These are phyloP conservation scores for Agrostemma githago DNA, from an alignment of 148 eudicot genomes.

Conservation along the genomic window DNA sequence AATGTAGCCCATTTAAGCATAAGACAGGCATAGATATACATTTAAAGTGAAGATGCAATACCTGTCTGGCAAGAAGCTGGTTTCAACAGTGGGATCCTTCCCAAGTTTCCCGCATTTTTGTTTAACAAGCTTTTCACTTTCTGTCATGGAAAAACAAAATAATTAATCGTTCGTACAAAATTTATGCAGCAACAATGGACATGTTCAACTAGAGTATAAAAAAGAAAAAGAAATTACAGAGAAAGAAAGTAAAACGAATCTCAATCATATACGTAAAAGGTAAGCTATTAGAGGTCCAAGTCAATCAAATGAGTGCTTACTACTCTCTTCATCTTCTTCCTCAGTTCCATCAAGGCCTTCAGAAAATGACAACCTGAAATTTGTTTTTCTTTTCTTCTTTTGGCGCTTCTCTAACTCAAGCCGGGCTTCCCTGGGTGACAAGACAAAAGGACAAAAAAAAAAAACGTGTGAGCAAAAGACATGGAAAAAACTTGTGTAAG, in stretches of 20 bases:
- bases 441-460: neutral
- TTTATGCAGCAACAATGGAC: no score
- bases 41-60: constrained; percentile 28
- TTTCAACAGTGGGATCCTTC: constrained; percentile 96
- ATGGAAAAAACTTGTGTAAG: neutral
- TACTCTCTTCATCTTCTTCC: constrained; percentile 56
- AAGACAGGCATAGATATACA: constrained; percentile 14
- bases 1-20: constrained; percentile 26
- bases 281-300: constrained; percentile 3
- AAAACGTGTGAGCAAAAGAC: constrained; percentile 3
- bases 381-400: constrained; percentile 70
- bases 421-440: constrained; percentile 62
- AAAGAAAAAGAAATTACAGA: neutral
- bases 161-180: no score
- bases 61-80: constrained; percentile 99
- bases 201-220: no score
- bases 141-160: constrained; percentile 26
- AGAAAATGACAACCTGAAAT: constrained; percentile 69
- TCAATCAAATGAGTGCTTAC: constrained; percentile 36
- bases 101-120: constrained; percentile 59
- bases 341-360: constrained; percentile 72
- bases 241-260: neutral
- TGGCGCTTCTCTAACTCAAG: constrained; percentile 80
- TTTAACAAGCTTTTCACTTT: constrained; percentile 36
- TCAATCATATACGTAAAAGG: neutral